These are phyloP conservation scores for Torulaspora indica DNA, from an alignment of 805 yeast species.

Conservation along the genomic window DNA sequence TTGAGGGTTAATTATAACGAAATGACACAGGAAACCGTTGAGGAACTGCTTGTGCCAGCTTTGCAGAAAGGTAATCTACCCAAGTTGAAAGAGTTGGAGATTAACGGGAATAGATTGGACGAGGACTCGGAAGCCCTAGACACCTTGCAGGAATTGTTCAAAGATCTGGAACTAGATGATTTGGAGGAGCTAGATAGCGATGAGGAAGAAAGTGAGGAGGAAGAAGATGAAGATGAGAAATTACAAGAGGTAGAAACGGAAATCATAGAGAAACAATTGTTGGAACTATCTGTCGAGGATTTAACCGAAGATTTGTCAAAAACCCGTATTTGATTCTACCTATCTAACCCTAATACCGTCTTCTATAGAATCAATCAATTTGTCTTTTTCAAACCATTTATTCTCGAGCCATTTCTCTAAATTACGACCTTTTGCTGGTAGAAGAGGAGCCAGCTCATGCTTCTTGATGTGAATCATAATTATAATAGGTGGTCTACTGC, in stretches of 20 bases:
- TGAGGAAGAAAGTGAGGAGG: conserved; percentile 45
- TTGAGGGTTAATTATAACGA: conserved; percentile 87
- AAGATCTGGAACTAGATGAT: conserved; percentile 89
- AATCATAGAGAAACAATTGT: conserved; percentile 41
- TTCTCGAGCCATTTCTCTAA: conserved; percentile 73
- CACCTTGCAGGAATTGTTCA: conserved; percentile 58
- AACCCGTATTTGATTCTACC: conserved; percentile 40
- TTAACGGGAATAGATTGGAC: conserved; percentile 89
- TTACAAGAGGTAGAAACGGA: conserved; percentile 51
- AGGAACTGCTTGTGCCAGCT: conserved; percentile 43
- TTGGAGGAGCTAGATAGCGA: conserved; percentile 74
- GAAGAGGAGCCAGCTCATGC: conserved; percentile 42
- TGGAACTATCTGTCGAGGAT: conserved; percentile 38
- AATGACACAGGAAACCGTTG: conserved; percentile 62
- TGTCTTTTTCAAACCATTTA: conserved; percentile 69
- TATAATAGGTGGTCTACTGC: conserved; percentile 29
- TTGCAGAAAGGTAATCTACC: conserved; percentile 56
- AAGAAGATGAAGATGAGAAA: conserved; percentile 37
- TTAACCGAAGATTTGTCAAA: conserved; percentile 57
- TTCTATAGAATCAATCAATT: conserved; percentile 40
- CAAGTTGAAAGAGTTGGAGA: conserved; percentile 61
- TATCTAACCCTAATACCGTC: conserved; percentile 28
- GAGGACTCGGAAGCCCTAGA: conserved; percentile 77
- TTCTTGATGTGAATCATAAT: conserved; percentile 45
- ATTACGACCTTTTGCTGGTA: conserved; percentile 51